phyloP scores from a whole-genome alignment of 768 basidiomycete species.

The Suillus fuscotomentosus region DNA sequence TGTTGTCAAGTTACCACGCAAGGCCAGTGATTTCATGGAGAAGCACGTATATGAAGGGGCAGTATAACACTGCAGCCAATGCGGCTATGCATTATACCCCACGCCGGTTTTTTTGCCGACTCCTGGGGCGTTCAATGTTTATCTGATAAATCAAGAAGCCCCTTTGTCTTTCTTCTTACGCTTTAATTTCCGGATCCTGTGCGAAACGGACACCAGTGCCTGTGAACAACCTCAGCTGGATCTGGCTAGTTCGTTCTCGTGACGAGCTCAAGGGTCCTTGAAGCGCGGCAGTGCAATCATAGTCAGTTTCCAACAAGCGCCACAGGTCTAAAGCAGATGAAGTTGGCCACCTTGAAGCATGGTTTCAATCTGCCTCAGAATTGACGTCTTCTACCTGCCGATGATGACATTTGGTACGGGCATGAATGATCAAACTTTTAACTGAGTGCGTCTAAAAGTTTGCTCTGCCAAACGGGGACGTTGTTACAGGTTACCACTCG shows the following conservation, averaged over 20 bases:
- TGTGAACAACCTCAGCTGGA: slow-evolving; percentile 20
- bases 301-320: slow-evolving; percentile 3
- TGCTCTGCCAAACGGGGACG: background rate
- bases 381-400: background rate
- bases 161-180: background rate
- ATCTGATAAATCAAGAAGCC: slow-evolving; percentile 10
- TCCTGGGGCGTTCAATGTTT: slow-evolving; percentile 6
- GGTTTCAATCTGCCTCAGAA: background rate
- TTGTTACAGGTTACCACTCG: background rate
- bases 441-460: background rate
- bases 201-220: slow-evolving; percentile 10
- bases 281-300: slow-evolving; percentile 1
- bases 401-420: background rate
- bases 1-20: background rate
- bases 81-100: slow-evolving; percentile 11
- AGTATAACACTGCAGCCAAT: background rate
- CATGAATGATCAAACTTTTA: background rate
- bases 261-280: slow-evolving; percentile 11
- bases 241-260: slow-evolving; percentile 8
- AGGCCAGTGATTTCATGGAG: background rate
- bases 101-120: slow-evolving; percentile 4
- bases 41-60: background rate
- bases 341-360: background rate
- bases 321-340: background rate
- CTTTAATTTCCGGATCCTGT: slow-evolving; percentile 10